phyloP scores from a whole-genome alignment of 2,329 filamentous ascomycete species.

The Aphanocladium album region DNA sequence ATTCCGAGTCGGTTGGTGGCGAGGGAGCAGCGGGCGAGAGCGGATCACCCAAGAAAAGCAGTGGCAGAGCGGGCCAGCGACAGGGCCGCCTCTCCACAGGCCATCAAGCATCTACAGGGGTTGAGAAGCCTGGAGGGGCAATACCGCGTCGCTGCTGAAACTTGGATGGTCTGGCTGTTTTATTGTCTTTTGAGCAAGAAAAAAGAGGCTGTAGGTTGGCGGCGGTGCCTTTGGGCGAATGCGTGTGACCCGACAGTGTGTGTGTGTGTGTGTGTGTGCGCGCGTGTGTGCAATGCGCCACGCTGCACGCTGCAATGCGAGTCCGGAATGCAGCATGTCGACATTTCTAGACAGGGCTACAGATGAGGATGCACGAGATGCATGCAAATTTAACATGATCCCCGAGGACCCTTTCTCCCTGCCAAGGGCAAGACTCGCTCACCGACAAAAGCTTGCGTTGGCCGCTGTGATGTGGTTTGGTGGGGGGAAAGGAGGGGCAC shows the following conservation, averaged over 20 bases:
- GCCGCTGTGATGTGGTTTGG: not conserved
- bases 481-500: not conserved
- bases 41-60: no score
- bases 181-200: no score
- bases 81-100: no score
- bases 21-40: no score
- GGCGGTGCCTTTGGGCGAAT: not conserved
- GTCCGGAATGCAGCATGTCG: conserved; percentile 1
- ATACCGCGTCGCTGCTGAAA: not conserved
- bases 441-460: not conserved
- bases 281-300: not conserved
- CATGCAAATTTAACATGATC: not conserved
- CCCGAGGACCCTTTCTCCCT: not conserved
- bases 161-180: no score
- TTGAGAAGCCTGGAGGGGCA: not conserved
- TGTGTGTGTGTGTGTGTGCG: no score
- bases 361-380: conserved; percentile 6
- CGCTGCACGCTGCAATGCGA: not conserved
- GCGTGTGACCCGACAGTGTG: no score
- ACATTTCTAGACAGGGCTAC: conserved; percentile 3
- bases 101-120: not conserved
- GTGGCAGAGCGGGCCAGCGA: no score
- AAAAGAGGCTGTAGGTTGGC: not conserved
- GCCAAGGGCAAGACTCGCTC: not conserved
- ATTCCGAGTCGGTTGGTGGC: no score